Evolutionary conservation across 768 basidiomycete species (phyloP).

Genomic region (Melanogaster broomeanus): DNA sequence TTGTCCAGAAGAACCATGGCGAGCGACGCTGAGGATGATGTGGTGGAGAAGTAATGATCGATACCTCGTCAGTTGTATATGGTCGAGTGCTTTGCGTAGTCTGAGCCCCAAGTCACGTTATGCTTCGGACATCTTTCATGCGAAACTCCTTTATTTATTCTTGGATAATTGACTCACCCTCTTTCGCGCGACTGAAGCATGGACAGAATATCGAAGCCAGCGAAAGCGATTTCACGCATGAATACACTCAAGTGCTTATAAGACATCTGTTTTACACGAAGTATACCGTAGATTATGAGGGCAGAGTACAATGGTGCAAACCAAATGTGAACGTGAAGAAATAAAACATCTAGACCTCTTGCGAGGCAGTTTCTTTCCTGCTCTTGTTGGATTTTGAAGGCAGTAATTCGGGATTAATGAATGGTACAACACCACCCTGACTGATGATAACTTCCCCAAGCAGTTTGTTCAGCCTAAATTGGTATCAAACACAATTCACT

Average conservation of each 20-base stretch:
- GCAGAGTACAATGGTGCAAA: slow-evolving; percentile 26
- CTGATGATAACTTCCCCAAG: slow-evolving; percentile 67
- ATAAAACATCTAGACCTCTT: slow-evolving; percentile 43
- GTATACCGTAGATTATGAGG: slow-evolving; percentile 32
- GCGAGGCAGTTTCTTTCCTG: slow-evolving; percentile 51
- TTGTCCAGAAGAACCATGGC: slow-evolving; percentile 79
- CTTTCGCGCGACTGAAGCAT: background rate
- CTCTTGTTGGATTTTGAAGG: slow-evolving; percentile 48
- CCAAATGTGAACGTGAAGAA: slow-evolving; percentile 8
- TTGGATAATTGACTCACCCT: background rate
- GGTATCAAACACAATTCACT: background rate
- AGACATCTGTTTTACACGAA: slow-evolving; percentile 19
- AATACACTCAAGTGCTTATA: no score
- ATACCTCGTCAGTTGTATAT: background rate
- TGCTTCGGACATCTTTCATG: no score
- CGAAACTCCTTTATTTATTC: no score
- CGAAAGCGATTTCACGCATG: no score
- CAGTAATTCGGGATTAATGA: slow-evolving; percentile 53
- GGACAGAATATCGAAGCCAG: no score
- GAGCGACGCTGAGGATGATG: slow-evolving; percentile 80
- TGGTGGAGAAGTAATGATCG: slow-evolving; percentile 40
- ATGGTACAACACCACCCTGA: slow-evolving; percentile 76
- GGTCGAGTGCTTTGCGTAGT: background rate
- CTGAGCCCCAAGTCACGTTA: background rate
- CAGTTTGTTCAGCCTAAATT: slow-evolving; percentile 52